phyloP scores from a whole-genome alignment of 1,284 basidiomycete genomes.

The Ceratobasidium sp. region DNA sequence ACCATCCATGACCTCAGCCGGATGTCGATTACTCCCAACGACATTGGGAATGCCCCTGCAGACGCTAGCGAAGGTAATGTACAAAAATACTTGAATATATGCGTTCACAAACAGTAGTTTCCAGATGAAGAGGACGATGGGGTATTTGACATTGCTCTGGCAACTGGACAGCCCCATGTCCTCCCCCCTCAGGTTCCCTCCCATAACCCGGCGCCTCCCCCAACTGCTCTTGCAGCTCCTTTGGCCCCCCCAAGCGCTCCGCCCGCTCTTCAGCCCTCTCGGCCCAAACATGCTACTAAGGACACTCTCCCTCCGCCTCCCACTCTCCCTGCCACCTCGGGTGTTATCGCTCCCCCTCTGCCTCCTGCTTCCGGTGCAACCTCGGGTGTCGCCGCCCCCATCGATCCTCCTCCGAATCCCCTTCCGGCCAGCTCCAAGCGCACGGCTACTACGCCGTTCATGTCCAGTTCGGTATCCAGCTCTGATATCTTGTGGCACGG shows the following conservation, averaged over 20 bases:
- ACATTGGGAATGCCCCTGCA: background rate
- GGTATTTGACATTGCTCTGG: background rate
- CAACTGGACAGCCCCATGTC: background rate
- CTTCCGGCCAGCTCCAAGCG: background rate
- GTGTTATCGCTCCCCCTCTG: no score
- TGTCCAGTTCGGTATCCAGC: no score
- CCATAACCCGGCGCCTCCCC: background rate
- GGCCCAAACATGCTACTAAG: background rate
- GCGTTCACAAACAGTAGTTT: background rate
- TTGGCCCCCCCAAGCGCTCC: background rate
- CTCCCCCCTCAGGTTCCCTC: background rate
- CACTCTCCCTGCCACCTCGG: background rate
- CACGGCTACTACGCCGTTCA: background rate
- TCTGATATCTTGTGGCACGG: slow-evolving; percentile 10
- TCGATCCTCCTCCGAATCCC: no score
- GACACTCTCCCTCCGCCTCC: background rate
- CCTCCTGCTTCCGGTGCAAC: no score
- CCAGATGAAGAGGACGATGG: background rate
- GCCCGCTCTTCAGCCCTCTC: background rate
- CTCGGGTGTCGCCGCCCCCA: no score
- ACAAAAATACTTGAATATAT: background rate
- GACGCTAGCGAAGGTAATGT: background rate
- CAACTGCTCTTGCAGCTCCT: background rate
- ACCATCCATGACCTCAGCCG: background rate
- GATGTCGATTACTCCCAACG: background rate